Evolutionary conservation across 768 basidiomycete genomes (phyloP).

Genomic region (Leccinum incarnatum): DNA sequence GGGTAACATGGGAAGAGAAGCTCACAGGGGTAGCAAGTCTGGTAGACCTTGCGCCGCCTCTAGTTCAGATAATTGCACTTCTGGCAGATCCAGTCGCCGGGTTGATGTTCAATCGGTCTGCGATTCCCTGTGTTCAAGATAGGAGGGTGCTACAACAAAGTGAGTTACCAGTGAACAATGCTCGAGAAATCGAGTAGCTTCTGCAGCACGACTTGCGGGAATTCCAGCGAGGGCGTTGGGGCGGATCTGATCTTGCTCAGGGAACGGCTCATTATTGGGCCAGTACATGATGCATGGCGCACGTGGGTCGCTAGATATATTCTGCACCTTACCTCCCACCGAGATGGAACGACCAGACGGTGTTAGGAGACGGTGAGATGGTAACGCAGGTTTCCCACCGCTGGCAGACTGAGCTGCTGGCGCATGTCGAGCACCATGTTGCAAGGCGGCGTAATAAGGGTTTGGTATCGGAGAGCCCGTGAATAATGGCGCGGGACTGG

Average conservation of each 20-base stretch:
- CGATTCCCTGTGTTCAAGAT: conserved; percentile 88
- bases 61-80: conserved; percentile 89
- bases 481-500: conserved; percentile 16
- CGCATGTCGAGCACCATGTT: conserved; percentile 26
- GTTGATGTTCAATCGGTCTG: conserved; percentile 84
- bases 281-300: conserved; percentile 83
- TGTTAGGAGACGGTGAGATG: conserved; percentile 72
- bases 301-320: conserved; percentile 70
- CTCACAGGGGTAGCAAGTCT: conserved; percentile 83
- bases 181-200: neutral
- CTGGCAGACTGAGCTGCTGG: conserved; percentile 24
- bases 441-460: conserved; percentile 21
- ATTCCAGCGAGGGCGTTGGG: conserved; percentile 54
- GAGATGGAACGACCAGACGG: conserved; percentile 80
- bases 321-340: conserved; percentile 74
- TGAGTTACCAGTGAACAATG: neutral
- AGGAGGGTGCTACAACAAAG: conserved; percentile 63
- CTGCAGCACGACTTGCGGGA: conserved; percentile 42
- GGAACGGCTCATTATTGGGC: conserved; percentile 86
- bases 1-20: conserved; percentile 18
- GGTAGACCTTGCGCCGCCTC: conserved; percentile 85
- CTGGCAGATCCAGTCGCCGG: conserved; percentile 78
- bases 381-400: conserved; percentile 36
- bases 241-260: conserved; percentile 76
- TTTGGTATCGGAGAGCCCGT: conserved; percentile 24